Conservation (phyloP, 129 eudicot species). For the Silybum marianum region DNA sequence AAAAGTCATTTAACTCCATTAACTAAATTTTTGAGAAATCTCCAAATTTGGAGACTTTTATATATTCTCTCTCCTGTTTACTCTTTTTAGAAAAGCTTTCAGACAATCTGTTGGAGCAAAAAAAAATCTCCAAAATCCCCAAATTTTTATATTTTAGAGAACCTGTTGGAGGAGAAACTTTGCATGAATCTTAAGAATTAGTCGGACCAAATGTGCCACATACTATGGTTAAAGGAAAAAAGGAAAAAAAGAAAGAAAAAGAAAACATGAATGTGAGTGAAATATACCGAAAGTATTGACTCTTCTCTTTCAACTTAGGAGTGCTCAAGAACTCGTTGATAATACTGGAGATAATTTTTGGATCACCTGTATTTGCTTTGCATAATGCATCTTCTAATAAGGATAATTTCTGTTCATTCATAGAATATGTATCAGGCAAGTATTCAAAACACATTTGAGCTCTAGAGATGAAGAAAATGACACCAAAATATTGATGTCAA, state of each 20-base stretch:
- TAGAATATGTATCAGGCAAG: constrained; percentile 6
- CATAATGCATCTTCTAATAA: constrained; percentile 60
- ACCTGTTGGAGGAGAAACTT: neutral
- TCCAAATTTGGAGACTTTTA: neutral
- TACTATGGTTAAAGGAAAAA: neutral
- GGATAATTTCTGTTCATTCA: constrained; percentile 58
- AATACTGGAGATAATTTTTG: constrained; percentile 38
- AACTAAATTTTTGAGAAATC: too few relatives aligned
- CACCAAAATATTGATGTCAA: neutral
- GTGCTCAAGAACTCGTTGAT: constrained; percentile 47
- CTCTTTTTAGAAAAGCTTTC: too few relatives aligned
- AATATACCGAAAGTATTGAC: constrained; percentile 59
- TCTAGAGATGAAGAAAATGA: neutral
- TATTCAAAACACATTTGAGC: neutral
- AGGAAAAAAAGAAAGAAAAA: neutral
- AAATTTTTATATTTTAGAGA: too few relatives aligned
- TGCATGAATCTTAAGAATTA: neutral
- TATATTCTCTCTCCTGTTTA: neutral
- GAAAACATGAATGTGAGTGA: constrained; percentile 9
- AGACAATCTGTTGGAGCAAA: neutral
- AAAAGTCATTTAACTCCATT: neutral
- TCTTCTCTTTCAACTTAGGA: constrained; percentile 74
- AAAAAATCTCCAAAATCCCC: neutral
- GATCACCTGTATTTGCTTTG: constrained; percentile 54
- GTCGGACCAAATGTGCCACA: neutral